Evolutionary conservation across 805 yeast species (phyloP), one percentile per base, ranked within the genome.

Genomic region (Candida berthetii): DNA sequence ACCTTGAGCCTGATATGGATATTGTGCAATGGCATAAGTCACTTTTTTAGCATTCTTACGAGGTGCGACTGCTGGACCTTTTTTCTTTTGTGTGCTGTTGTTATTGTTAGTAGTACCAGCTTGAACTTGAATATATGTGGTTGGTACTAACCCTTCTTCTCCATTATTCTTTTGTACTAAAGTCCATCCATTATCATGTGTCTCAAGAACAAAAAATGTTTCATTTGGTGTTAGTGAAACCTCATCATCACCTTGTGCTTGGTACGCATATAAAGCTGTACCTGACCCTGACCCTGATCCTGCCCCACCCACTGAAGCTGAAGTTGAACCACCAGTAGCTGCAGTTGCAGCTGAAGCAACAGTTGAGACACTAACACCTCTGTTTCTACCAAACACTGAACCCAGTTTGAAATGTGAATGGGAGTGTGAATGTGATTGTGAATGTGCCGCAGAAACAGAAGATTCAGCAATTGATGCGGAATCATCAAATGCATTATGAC

Each of bases 131-230:
- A 38, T 20, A 14, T 38, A 38, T 22, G 40, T 31, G 6, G 91
- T 77, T 2, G 97, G 97, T 4, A 88, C 96, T 33, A 88, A 66
- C 0, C 97, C 97, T 34, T 62, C 63, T 15, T 60, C 62, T 1
- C 74, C 74, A 3, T 72, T 72, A 7, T 20, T 7, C 1, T 63
- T 42, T 15, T 69, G 66, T 5, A 87, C 76, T 45, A 65, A 62
- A 2, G 93, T 82, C 97, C 97, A 90, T 1, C 97, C 97, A 1
- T 96, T 96, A 55, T 90, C 96, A 2, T 64, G 64, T 38, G 73
- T 79, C 1, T 16, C 14, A 7, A 81, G 40, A 6, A 89, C 69
- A 7, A 64, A 64, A 25, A 88, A 58, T 2, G 56, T 53, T 29
- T 82, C 91, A 11, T 89, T 89, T 1, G 74, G 71, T 7, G 55